A percentile compares a stretch with the other conserved stretches of the same genome.
Evolutionary conservation across 169 alveolate genomes (phyloP).

Genomic region (Blepharisma undulans): DNA sequence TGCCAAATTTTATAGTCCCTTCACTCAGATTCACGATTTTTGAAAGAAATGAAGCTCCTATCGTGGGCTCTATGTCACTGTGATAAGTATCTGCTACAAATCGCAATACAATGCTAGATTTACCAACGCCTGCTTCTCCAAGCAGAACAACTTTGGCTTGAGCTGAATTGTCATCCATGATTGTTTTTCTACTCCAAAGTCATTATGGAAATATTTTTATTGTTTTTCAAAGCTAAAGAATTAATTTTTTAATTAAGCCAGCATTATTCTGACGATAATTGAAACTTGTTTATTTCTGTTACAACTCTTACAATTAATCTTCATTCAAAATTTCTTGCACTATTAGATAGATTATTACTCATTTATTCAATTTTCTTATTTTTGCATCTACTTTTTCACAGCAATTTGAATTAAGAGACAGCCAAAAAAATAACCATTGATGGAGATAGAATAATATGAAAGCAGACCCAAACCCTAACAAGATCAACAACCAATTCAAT

Average conservation of each 20-base stretch:
- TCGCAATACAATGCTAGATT: slow-evolving; percentile 88
- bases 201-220: not conserved
- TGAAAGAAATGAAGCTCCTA: slow-evolving; percentile 89
- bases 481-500: slow-evolving; percentile 21
- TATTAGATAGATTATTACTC: not conserved
- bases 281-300: not conserved
- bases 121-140: slow-evolving; percentile 92
- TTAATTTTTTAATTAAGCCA: not conserved
- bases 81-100: slow-evolving; percentile 88
- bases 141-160: slow-evolving; percentile 85
- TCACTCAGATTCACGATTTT: slow-evolving; percentile 65
- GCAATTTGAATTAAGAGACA: not conserved
- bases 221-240: not conserved
- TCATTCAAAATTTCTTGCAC: not conserved
- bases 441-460: slow-evolving; percentile 5
- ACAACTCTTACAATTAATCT: not conserved
- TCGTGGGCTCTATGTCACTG: slow-evolving; percentile 88
- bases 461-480: slow-evolving; percentile 22
- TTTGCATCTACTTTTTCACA: not conserved
- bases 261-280: not conserved
- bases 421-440: not conserved
- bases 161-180: not conserved
- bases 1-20: not conserved
- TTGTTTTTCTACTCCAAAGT: not conserved
- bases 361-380: not conserved